These are phyloP conservation scores for Scedosporium dehoogii DNA, from an alignment of 2,329 filamentous ascomycete species.

Conservation along the genomic window DNA sequence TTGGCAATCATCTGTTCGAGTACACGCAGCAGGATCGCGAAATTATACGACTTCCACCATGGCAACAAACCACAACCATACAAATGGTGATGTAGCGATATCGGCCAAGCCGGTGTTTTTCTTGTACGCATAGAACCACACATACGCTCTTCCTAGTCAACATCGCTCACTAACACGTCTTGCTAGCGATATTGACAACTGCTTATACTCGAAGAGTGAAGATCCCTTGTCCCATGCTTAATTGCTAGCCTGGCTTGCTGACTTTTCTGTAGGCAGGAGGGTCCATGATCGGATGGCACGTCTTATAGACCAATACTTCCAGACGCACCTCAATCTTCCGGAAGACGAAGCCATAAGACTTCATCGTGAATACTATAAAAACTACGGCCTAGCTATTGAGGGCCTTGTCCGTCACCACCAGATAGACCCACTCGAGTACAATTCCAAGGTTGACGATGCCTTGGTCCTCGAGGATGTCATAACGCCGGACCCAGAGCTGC, in stretches of 20 bases:
- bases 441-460: slow-evolving; percentile 87
- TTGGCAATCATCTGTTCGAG: background rate
- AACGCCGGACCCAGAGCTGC: slow-evolving; percentile 64
- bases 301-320: slow-evolving; percentile 60
- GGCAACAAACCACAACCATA: background rate
- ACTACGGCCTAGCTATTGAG: slow-evolving; percentile 95
- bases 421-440: slow-evolving; percentile 92
- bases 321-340: slow-evolving; percentile 61
- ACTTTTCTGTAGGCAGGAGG: slow-evolving; percentile 46
- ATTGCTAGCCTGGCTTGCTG: slow-evolving; percentile 1
- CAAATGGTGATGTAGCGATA: background rate
- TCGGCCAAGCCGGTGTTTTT: slow-evolving; percentile 29
- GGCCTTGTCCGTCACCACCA: slow-evolving; percentile 88
- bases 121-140: slow-evolving; percentile 23
- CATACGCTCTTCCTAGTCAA: background rate
- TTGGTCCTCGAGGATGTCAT: slow-evolving; percentile 79
- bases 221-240: background rate
- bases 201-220: slow-evolving; percentile 81
- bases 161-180: background rate
- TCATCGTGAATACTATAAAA: slow-evolving; percentile 86
- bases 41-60: background rate
- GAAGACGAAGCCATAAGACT: slow-evolving; percentile 73
- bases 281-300: slow-evolving; percentile 84
- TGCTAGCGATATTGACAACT: slow-evolving; percentile 92
- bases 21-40: background rate